Base-by-base conservation (phyloP, 2,329 filamentous ascomycete genomes). In the Ceratocystis colombiana region DNA sequence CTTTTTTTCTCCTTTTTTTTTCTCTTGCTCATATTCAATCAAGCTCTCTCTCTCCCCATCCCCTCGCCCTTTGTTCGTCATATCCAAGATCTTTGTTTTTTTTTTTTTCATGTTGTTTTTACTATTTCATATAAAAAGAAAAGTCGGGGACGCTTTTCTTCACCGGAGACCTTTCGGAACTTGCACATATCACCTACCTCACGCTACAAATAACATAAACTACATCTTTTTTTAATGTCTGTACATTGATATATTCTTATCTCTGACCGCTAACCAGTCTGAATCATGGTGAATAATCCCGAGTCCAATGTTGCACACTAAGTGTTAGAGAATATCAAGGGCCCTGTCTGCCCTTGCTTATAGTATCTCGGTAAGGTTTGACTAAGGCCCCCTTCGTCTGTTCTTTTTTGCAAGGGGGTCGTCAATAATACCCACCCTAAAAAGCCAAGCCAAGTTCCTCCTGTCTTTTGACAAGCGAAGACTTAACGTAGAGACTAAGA, bases 301-400 rank as follows among this genome's bases (percentile, higher is more conserved):
- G 15, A 53, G n/a, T 53, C 48, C 7, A 6, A 53, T 53, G 37
- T 41, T 41, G 25, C 50, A 10, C 55, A 59, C 15, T 22, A 28
- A 59, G 25, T 59, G 10, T 17, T 59, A 37, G 30, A 59, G 25
- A 17, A 59, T 33, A 12, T n/a, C 55, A 37, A n/a, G 8, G 15
- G 15, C 28, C 5, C 46, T 22, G n/a, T 22, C 46, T 20, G 46
- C 20, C 25, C 12, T 30, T 37, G 28, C 55, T 15, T 41, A 41
- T 41, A 59, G 33, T 37, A 59, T 59, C 12, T 37, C 30, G 55
- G 55, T 30, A 59, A 28, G 33, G 55, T 37, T 59, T 37, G 55
- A 37, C 55, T 59, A 59, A 5, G 28, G 37, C 37, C 37, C 37
- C 55, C 28, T 59, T 59, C 55, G 55, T 37, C 55, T 59, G 28